phyloP scores from a whole-genome alignment of 2,329 filamentous ascomycete species.

The Camillea tinctor region DNA sequence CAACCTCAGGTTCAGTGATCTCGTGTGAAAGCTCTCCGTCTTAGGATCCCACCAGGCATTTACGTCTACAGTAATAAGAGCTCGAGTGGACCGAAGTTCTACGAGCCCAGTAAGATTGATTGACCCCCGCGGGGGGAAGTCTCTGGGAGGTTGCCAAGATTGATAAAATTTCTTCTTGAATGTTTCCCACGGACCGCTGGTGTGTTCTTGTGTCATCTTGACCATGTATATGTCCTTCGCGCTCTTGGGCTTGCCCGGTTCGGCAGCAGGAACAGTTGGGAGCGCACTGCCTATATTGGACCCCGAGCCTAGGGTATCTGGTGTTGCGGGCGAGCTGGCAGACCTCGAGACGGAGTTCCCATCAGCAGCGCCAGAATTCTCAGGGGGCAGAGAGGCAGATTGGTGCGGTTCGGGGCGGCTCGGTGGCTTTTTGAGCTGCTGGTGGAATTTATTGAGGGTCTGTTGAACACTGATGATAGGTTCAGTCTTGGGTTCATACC shows the following conservation, averaged over 20 bases:
- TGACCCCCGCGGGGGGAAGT: constrained; percentile 49
- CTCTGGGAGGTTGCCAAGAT: constrained; percentile 45
- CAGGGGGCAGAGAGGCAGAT: constrained; percentile 11
- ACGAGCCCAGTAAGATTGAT: constrained; percentile 55
- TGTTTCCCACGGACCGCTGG: constrained; percentile 30
- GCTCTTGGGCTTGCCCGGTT: constrained; percentile 15
- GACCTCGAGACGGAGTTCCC: constrained; percentile 20
- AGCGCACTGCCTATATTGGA: constrained; percentile 12
- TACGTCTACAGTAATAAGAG: constrained; percentile 51
- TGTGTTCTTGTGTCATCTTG: constrained; percentile 25
- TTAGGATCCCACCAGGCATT: constrained; percentile 56
- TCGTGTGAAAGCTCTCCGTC: constrained; percentile 43
- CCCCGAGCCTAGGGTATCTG: constrained; percentile 15
- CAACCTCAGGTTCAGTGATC: constrained; percentile 9
- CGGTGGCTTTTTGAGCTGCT: constrained; percentile 23
- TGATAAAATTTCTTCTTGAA: constrained; percentile 39
- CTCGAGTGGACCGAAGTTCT: constrained; percentile 47
- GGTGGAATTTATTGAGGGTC: constrained; percentile 32
- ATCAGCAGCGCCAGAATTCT: constrained; percentile 18
- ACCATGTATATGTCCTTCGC: constrained; percentile 33
- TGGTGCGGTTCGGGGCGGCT: constrained; percentile 13
- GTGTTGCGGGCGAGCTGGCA: constrained; percentile 17
- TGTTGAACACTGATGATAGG: constrained; percentile 21
- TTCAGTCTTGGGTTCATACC: constrained; percentile 36
- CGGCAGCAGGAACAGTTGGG: constrained; percentile 12